Evolutionary conservation across 176 grass and related monocot genomes (phyloP), one percentile per base, ranked within the genome.

Genomic region (Oryza australiensis): DNA sequence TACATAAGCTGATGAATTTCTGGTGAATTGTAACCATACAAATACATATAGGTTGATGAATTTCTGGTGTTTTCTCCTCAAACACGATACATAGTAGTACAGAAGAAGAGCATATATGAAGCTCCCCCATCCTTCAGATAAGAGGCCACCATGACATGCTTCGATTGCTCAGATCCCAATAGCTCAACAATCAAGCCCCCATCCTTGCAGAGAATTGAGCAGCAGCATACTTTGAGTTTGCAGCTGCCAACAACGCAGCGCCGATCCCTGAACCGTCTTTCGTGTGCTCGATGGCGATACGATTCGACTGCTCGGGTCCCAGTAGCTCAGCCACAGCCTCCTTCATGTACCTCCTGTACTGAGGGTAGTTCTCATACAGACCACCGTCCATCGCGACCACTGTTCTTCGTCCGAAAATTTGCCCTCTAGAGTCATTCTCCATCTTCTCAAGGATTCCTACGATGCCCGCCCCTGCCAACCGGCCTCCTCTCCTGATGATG

Each of bases 361-460:
- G 88, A 7, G 79, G 88, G 35, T 86, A 86, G 38, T 90, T 85
- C 79, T 90, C 88, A 24, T 90, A 90, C 5, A 88, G 89, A 3
- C 73, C 74, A 6, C 78, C 82, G 20, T 88, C 82, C 82, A 91
- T 85, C 2, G 67, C 82, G 12, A 91, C 82, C 18, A 64, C 78
- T 1, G 77, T 85, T 34, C 85, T 78, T 70, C 37, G 80, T 35
- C 78, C 48, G 9, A 85, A 75, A 2, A 85, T 37, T 3, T 37
- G 53, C 11, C 79, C 88, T 51, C 27, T 32, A 7, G 82, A 82
- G 16, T 91, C 78, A 5, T 73, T 37, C 82, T 88, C 82, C 63
- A 91, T 68, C 68, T 91, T 91, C 62, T 82, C 86, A 75, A 91
- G 82, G 82, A 91, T 90, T 15, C 88, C 78, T 4, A 64, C 86